Evolutionary conservation across 306 rosid species (phyloP).

Genomic region (Lagenaria siceraria): DNA sequence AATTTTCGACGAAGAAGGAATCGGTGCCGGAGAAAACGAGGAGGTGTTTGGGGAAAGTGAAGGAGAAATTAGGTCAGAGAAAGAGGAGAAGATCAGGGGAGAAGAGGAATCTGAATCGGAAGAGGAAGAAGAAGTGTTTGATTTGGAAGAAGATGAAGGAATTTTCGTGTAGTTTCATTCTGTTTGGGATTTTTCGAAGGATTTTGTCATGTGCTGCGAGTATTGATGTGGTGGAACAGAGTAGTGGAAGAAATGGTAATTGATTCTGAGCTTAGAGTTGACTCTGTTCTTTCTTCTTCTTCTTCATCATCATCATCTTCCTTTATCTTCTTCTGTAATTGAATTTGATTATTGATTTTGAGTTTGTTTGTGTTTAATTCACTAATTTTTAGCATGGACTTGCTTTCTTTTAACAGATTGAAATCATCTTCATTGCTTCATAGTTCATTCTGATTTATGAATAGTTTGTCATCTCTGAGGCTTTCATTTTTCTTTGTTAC

Average conservation of each 20-base stretch:
- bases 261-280: background rate
- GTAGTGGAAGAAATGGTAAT: background rate
- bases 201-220: slow-evolving; percentile 60
- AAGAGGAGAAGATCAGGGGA: slow-evolving; percentile 1
- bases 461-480: background rate
- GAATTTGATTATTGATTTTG: background rate
- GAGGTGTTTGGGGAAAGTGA: slow-evolving; percentile 56
- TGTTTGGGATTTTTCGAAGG: slow-evolving; percentile 45
- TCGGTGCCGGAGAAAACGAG: slow-evolving; percentile 52
- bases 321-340: background rate
- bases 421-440: background rate
- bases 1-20: slow-evolving; percentile 65
- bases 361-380: background rate
- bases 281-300: background rate
- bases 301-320: background rate
- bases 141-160: slow-evolving; percentile 56
- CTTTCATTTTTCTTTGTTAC: background rate
- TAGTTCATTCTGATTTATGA: background rate
- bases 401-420: background rate
- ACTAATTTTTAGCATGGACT: background rate
- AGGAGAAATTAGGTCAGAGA: slow-evolving; percentile 28
- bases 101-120: slow-evolving; percentile 15
- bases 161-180: slow-evolving; percentile 25
- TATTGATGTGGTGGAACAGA: slow-evolving; percentile 38
- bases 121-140: slow-evolving; percentile 38